Percentiles rank a stretch among this genome's conserved stretches.
phyloP scores from a whole-genome alignment of 192 early-diverging fungal species.

The Dissophora ornata region DNA sequence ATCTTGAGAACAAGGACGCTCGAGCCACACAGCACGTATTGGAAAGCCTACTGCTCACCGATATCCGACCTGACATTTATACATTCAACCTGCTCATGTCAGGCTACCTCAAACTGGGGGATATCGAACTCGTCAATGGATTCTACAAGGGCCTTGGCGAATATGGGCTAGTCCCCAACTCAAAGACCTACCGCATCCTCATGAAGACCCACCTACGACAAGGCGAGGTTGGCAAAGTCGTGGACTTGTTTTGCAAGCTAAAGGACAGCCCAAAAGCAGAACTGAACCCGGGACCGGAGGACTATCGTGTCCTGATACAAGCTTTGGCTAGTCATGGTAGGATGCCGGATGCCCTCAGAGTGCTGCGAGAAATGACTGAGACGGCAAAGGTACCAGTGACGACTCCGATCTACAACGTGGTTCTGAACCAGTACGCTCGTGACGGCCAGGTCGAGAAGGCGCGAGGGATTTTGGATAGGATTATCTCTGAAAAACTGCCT shows the following conservation, averaged over 20 bases:
- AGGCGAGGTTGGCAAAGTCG: constrained; percentile 18
- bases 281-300: constrained; percentile 26
- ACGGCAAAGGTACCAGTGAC: constrained; percentile 15
- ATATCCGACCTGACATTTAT: constrained; percentile 42
- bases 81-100: constrained; percentile 50
- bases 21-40: constrained; percentile 27
- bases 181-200: constrained; percentile 44
- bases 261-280: constrained; percentile 29
- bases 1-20: constrained; percentile 40
- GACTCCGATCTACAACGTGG: constrained; percentile 48
- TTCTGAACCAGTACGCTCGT: constrained; percentile 40
- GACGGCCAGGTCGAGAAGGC: constrained; percentile 40
- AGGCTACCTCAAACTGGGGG: constrained; percentile 49
- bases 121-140: constrained; percentile 41
- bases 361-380: constrained; percentile 39
- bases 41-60: constrained; percentile 33
- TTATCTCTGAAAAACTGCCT: constrained; percentile 28
- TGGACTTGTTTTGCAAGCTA: constrained; percentile 33
- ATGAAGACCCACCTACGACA: constrained; percentile 39
- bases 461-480: constrained; percentile 34
- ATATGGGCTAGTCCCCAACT: constrained; percentile 41
- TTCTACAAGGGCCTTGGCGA: constrained; percentile 50
- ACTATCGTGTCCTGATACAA: constrained; percentile 34
- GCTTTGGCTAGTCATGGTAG: constrained; percentile 20
- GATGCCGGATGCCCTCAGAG: constrained; percentile 33